A percentile compares a stretch with the other conserved stretches of the same genome.
Conservation (phyloP, 371 early-diverging fungal species). For the Nematocida minor region DNA sequence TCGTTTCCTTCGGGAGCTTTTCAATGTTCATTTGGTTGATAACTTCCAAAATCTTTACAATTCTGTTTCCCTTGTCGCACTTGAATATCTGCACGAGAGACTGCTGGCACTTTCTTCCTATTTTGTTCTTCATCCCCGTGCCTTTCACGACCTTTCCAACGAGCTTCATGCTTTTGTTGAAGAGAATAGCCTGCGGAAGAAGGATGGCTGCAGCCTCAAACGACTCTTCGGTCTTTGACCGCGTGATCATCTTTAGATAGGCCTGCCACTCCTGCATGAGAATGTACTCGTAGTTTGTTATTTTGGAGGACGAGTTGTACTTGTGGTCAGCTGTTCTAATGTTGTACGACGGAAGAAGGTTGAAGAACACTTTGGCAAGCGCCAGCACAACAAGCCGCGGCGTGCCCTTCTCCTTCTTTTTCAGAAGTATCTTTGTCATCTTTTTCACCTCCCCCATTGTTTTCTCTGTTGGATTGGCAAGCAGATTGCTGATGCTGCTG, state of each 20-base stretch:
- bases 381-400: constrained; percentile 14
- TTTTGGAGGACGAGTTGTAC: constrained; percentile 25
- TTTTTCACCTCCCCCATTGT: constrained; percentile 16
- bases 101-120: constrained; percentile 26
- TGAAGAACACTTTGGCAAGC: constrained; percentile 36
- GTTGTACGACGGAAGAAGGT: constrained; percentile 45
- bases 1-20: constrained; percentile 14
- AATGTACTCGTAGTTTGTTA: constrained; percentile 31
- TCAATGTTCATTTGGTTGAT: constrained; percentile 29
- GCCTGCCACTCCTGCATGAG: constrained; percentile 37
- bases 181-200: constrained; percentile 40
- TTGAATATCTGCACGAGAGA: constrained; percentile 25
- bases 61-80: constrained; percentile 47
- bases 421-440: neutral
- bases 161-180: constrained; percentile 50
- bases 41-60: constrained; percentile 38
- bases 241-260: constrained; percentile 37
- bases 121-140: constrained; percentile 2
- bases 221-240: constrained; percentile 46
- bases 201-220: constrained; percentile 47
- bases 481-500: neutral
- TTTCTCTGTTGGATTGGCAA: constrained; percentile 27
- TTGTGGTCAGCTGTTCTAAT: constrained; percentile 33
- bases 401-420: constrained; percentile 27
- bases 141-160: constrained; percentile 48